Conservation (phyloP, 257 asterid species). For the Solanum chiquidenum region DNA sequence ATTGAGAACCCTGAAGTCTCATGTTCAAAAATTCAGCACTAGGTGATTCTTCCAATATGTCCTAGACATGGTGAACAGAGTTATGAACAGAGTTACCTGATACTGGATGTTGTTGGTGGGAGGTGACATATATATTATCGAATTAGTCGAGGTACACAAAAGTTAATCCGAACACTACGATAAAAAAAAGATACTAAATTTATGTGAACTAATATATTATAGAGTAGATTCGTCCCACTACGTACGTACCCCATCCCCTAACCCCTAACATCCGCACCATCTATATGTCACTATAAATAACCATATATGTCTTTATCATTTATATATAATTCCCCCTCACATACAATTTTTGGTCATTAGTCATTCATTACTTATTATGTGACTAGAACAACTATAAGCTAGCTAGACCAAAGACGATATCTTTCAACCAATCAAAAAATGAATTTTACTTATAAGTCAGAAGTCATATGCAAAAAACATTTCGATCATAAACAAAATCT, state of each 20-base stretch:
- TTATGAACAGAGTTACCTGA: background rate
- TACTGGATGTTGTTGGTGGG: background rate
- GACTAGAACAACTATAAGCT: background rate
- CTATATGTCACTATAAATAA: background rate
- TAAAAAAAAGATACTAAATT: too few species aligned
- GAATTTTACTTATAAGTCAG: slow-evolving; percentile 31
- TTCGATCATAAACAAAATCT: slow-evolving; percentile 38
- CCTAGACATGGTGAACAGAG: background rate
- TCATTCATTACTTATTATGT: background rate
- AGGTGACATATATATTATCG: background rate
- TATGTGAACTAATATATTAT: too few species aligned
- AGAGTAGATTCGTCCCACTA: too few species aligned
- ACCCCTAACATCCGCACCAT: background rate
- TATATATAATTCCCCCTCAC: background rate
- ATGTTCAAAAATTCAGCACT: too few species aligned
- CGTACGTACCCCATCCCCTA: too few species aligned
- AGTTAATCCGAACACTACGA: too few species aligned
- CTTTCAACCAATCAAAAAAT: background rate
- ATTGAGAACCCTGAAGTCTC: too few species aligned
- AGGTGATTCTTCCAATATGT: background rate
- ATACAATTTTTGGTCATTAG: background rate
- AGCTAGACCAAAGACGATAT: background rate
- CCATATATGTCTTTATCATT: background rate
- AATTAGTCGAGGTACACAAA: background rate
- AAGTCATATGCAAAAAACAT: slow-evolving; percentile 30